A percentile compares a stretch with the other conserved stretches of the same genome.
Evolutionary conservation across 148 eudicot genomes (phyloP).

Genomic region (Dianthus caryophyllus): DNA sequence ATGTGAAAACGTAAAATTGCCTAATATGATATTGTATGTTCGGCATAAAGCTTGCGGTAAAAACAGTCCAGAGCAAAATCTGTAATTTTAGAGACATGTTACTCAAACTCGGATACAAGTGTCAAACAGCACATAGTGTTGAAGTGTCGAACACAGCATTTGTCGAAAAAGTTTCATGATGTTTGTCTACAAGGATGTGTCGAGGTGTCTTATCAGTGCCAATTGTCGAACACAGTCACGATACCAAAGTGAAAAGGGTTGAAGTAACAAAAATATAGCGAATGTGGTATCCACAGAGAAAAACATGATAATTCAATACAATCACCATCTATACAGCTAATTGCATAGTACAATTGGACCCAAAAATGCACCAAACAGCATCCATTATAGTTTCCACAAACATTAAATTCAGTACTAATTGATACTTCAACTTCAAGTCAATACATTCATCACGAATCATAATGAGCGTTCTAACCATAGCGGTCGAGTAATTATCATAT

Average conservation of each 20-base stretch:
- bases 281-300: not conserved
- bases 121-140: no score
- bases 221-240: no score
- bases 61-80: not conserved
- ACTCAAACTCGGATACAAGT: no score
- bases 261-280: no score
- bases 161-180: no score
- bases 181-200: no score
- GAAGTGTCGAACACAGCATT: no score
- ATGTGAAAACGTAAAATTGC: no score
- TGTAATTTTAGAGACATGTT: not conserved
- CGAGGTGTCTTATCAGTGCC: no score
- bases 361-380: slow-evolving; percentile 11
- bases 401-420: not conserved
- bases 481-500: not conserved
- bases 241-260: no score
- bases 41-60: not conserved
- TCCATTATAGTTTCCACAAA: slow-evolving; percentile 11
- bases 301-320: slow-evolving; percentile 16
- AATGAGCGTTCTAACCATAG: not conserved
- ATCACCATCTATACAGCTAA: slow-evolving; percentile 21
- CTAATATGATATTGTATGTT: no score
- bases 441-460: not conserved
- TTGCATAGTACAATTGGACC: not conserved
- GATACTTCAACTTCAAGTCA: not conserved